Evolutionary conservation across 306 rosid species (phyloP).

Genomic region (Fagus crenata): DNA sequence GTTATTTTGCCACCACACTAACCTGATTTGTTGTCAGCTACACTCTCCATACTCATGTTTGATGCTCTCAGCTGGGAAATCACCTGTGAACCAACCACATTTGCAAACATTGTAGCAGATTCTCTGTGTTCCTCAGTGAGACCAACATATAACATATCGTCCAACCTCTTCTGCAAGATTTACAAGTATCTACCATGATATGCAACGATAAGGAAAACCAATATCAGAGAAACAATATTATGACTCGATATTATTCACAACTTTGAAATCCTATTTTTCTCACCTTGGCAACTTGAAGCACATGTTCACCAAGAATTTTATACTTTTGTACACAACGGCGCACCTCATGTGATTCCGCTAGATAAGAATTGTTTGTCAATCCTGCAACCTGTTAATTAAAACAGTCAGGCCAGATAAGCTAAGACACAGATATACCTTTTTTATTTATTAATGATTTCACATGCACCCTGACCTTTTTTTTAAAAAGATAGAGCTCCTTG

Average conservation of each 20-base stretch:
- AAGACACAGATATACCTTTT: background rate
- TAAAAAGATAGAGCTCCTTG: too few relatives aligned
- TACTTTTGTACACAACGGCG: constrained; percentile 85
- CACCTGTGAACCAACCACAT: constrained; percentile 94
- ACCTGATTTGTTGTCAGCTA: constrained; percentile 54
- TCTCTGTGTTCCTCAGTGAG: constrained; percentile 97
- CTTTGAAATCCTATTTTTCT: constrained; percentile 20
- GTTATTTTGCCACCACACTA: constrained; percentile 28
- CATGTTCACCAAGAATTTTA: constrained; percentile 72
- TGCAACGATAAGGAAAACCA: constrained; percentile 33
- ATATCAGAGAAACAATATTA: constrained; percentile 26
- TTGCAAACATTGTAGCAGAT: constrained; percentile 93
- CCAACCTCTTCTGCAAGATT: constrained; percentile 85
- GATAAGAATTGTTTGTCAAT: constrained; percentile 90
- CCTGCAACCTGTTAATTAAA: constrained; percentile 78
- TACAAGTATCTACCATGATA: constrained; percentile 31
- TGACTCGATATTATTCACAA: constrained; percentile 23
- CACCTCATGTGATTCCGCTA: constrained; percentile 71
- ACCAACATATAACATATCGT: constrained; percentile 90
- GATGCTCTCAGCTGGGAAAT: constrained; percentile 80
- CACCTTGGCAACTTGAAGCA: constrained; percentile 92
- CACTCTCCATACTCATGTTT: constrained; percentile 42
- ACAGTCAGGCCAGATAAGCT: constrained; percentile 30
- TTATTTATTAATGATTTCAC: too few relatives aligned
- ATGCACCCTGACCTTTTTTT: too few relatives aligned